Evolutionary conservation across 1,284 basidiomycete species (phyloP).

Genomic region (Vanrija sp.): DNA sequence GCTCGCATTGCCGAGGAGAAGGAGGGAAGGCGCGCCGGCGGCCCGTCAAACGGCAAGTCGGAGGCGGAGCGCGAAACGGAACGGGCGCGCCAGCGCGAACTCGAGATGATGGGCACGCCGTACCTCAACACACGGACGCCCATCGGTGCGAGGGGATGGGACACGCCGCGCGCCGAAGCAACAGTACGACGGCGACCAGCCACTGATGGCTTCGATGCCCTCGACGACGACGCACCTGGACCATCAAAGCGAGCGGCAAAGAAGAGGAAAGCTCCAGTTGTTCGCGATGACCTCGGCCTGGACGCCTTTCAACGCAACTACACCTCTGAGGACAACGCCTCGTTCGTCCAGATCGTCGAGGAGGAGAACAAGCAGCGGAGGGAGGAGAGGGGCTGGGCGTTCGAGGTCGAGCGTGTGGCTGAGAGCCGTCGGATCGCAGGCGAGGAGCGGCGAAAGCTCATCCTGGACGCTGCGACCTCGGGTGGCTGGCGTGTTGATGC

Average conservation of each 20-base stretch:
- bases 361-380: conserved; percentile 72
- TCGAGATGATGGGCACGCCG: conserved; percentile 17
- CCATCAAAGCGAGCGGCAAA: neutral
- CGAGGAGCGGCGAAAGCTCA: conserved; percentile 43
- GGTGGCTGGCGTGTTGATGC: conserved; percentile 37
- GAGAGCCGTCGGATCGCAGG: conserved; percentile 53
- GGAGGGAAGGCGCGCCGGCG: conserved; percentile 15
- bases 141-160: conserved; percentile 38
- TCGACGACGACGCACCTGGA: conserved; percentile 14
- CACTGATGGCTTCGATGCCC: neutral
- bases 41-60: neutral
- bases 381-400: conserved; percentile 79
- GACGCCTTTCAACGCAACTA: conserved; percentile 83
- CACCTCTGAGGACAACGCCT: conserved; percentile 93
- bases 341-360: conserved; percentile 82
- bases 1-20: conserved; percentile 56
- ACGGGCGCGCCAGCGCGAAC: conserved; percentile 5
- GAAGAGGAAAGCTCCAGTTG: neutral
- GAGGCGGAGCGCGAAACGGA: conserved; percentile 15
- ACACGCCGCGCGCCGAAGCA: conserved; percentile 25
- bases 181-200: neutral
- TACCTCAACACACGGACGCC: conserved; percentile 24
- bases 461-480: conserved; percentile 41
- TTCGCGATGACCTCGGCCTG: conserved; percentile 57
- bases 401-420: conserved; percentile 77